These are phyloP conservation scores for Colletotrichum coccodes DNA, from an alignment of 2,329 filamentous ascomycete species.

Conservation along the genomic window DNA sequence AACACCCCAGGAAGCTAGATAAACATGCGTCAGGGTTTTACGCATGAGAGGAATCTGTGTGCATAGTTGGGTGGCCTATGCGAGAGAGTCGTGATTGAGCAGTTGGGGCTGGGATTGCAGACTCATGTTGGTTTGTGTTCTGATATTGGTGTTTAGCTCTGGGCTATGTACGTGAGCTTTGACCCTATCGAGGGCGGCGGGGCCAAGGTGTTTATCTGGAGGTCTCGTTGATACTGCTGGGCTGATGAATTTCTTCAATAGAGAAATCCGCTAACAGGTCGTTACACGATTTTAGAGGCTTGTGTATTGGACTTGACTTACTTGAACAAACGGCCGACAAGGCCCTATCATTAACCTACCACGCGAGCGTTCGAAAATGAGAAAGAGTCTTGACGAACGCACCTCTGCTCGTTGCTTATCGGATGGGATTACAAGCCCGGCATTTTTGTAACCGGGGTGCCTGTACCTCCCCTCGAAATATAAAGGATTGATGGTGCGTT, in stretches of 20 bases:
- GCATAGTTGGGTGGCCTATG: conserved; percentile 36
- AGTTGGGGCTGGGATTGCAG: not conserved
- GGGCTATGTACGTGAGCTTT: not conserved
- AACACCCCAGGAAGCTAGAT: not conserved
- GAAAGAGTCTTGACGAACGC: no score
- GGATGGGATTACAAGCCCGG: not conserved
- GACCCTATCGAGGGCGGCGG: not conserved
- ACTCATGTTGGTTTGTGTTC: not conserved
- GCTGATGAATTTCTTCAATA: no score
- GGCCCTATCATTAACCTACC: not conserved
- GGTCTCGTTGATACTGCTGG: not conserved
- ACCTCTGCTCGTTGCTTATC: no score
- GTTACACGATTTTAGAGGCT: not conserved
- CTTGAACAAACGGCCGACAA: not conserved
- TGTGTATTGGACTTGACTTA: not conserved
- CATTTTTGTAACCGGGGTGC: not conserved
- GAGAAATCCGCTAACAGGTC: not conserved
- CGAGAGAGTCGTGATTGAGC: not conserved
- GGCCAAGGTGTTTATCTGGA: not conserved
- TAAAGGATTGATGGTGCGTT: no score
- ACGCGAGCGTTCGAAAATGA: no score
- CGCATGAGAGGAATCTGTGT: conserved; percentile 36
- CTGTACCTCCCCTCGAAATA: not conserved
- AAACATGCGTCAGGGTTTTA: not conserved
- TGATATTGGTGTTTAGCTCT: not conserved